Conservation (phyloP, 192 early-diverging fungal species). For the Coemansia asiatica region DNA sequence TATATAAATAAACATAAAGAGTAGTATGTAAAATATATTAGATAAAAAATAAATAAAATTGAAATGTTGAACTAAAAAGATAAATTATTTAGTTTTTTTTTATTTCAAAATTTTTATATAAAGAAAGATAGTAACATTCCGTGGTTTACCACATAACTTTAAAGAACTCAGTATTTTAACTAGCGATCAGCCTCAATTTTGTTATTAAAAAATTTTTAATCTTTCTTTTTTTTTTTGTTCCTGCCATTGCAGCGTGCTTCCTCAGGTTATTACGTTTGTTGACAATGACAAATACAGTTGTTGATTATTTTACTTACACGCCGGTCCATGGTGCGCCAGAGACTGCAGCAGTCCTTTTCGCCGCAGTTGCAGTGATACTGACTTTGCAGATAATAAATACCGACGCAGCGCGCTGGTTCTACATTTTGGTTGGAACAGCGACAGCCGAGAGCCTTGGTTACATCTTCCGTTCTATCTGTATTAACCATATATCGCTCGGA, state of each 20-base stretch:
- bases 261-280: too few species aligned
- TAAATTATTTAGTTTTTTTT: neutral
- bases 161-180: too few species aligned
- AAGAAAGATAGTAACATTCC: too few species aligned
- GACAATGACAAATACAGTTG: conserved; percentile 1
- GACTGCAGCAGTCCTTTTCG: conserved; percentile 17
- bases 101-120: too few species aligned
- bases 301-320: conserved; percentile 33
- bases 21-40: neutral
- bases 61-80: neutral
- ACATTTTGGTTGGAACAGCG: conserved; percentile 41
- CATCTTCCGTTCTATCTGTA: conserved; percentile 33
- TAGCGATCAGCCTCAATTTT: too few species aligned
- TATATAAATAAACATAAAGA: neutral
- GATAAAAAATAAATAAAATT: neutral
- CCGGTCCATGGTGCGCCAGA: conserved; percentile 43
- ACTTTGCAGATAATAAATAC: conserved; percentile 15
- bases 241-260: too few species aligned
- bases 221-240: neutral
- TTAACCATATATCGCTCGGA: conserved; percentile 35
- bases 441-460: conserved; percentile 46
- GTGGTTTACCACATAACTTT: too few species aligned
- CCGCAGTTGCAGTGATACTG: conserved; percentile 1
- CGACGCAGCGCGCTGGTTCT: conserved; percentile 21
- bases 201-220: too few species aligned